phyloP scores from a whole-genome alignment of 495 filamentous ascomycete genomes.

The Podospora pseudopauciseta region DNA sequence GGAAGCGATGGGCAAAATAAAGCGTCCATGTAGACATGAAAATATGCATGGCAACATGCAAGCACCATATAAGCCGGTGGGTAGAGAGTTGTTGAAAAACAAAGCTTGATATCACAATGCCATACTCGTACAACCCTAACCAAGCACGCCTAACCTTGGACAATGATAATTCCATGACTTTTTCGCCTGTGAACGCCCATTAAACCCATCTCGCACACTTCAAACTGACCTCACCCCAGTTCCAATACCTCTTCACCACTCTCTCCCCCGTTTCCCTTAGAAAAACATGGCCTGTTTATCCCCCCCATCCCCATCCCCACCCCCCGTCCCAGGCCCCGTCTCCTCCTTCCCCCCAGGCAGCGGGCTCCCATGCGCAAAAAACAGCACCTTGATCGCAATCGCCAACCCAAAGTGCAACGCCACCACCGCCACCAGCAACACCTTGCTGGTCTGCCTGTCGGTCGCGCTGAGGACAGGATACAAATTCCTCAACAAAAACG shows the following conservation, averaged over 20 bases:
- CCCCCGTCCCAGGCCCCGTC: background rate
- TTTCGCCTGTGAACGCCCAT: background rate
- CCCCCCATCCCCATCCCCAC: background rate
- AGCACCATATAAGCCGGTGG: no score
- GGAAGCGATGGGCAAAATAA: no score
- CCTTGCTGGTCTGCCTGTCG: conserved; percentile 84
- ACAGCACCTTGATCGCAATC: conserved; percentile 89
- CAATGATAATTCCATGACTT: background rate
- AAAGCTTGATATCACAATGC: background rate
- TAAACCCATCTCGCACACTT: background rate
- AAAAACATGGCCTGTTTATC: background rate
- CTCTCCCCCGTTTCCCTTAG: background rate
- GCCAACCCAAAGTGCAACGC: conserved; percentile 81
- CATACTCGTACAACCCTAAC: background rate
- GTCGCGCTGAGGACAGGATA: conserved; percentile 92
- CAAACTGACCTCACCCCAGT: no score
- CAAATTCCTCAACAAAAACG: conserved; percentile 86
- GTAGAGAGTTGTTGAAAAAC: no score
- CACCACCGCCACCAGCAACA: conserved; percentile 79
- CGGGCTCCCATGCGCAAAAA: conserved; percentile 83
- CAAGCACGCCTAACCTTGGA: background rate
- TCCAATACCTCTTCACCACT: no score
- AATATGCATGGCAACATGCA: no score
- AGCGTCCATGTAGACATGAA: no score
- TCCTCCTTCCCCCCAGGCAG: conserved; percentile 46